phyloP scores from a whole-genome alignment of 1,284 basidiomycete species.

The Takashimella tepidaria region DNA sequence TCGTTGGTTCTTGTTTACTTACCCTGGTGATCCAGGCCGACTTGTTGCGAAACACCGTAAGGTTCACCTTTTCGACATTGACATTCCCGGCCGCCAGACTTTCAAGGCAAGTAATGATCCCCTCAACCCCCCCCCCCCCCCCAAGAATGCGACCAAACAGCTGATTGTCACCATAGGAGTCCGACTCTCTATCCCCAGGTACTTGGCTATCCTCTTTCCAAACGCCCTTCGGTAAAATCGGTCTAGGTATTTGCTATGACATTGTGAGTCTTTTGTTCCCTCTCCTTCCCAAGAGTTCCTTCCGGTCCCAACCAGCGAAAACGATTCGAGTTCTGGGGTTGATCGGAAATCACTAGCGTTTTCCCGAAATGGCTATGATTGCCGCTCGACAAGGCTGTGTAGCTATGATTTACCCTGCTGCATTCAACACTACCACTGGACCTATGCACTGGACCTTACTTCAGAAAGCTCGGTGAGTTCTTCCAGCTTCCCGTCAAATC shows the following conservation, averaged over 20 bases:
- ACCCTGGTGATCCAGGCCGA: slow-evolving; percentile 65
- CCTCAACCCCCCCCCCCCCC: background rate
- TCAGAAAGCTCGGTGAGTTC: slow-evolving; percentile 69
- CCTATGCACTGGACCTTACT: slow-evolving; percentile 95
- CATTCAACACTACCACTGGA: slow-evolving; percentile 71
- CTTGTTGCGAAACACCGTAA: slow-evolving; percentile 87
- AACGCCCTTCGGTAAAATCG: slow-evolving; percentile 57
- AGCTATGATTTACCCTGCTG: slow-evolving; percentile 77
- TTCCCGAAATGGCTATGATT: slow-evolving; percentile 91
- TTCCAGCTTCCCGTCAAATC: too few species aligned
- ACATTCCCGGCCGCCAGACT: slow-evolving; percentile 91
- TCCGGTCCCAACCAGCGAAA: too few species aligned
- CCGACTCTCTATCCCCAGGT: slow-evolving; percentile 83
- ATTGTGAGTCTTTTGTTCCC: slow-evolving; percentile 33
- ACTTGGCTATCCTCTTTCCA: slow-evolving; percentile 75
- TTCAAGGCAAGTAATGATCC: slow-evolving; percentile 70
- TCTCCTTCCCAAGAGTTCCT: too few species aligned
- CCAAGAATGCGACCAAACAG: slow-evolving; percentile 1
- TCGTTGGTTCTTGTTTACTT: too few species aligned
- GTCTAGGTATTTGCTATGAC: slow-evolving; percentile 52
- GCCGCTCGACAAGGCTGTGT: slow-evolving; percentile 84
- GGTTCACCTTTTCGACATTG: slow-evolving; percentile 96
- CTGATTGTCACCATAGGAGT: slow-evolving; percentile 61
- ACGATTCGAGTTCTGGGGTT: background rate
- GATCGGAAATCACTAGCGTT: slow-evolving; percentile 54